Percentiles rank a stretch among this genome's conserved stretches.
These are phyloP conservation scores for Mortierella antarctica DNA, from an alignment of 192 early-diverging fungal genomes.

Conservation along the genomic window DNA sequence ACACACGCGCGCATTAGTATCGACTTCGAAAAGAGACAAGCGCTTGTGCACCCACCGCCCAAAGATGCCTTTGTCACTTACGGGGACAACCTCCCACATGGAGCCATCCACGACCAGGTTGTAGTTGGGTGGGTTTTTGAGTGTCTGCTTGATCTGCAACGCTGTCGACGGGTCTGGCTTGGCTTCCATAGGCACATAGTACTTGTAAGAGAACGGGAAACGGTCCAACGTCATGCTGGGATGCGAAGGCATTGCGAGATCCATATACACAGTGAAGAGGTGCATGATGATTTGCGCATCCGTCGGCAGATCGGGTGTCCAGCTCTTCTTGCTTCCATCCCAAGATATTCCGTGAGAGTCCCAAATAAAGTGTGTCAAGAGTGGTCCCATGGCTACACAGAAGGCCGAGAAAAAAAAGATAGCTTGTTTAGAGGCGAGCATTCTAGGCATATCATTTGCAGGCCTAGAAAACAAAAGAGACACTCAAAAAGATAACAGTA, in stretches of 20 bases:
- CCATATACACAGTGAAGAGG: slow-evolving; percentile 70
- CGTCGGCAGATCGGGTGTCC: slow-evolving; percentile 55
- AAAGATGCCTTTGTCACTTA: slow-evolving; percentile 48
- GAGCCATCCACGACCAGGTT: slow-evolving; percentile 63
- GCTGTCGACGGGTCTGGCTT: slow-evolving; percentile 60
- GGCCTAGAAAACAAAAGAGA: too few species aligned
- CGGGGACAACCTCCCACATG: slow-evolving; percentile 65
- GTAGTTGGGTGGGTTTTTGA: slow-evolving; percentile 62
- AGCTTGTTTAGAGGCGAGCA: too few species aligned
- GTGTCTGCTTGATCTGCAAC: slow-evolving; percentile 66
- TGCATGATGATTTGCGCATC: slow-evolving; percentile 71
- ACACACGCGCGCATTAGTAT: too few species aligned
- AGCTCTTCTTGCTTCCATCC: slow-evolving; percentile 29
- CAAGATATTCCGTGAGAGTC: slow-evolving; percentile 36
- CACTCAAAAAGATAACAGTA: background rate
- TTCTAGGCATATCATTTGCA: too few species aligned
- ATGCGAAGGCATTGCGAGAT: slow-evolving; percentile 62
- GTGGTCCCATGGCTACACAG: slow-evolving; percentile 37
- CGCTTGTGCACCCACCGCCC: background rate
- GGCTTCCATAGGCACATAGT: slow-evolving; percentile 60
- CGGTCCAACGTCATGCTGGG: slow-evolving; percentile 52
- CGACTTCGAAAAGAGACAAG: background rate
- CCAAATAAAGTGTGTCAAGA: slow-evolving; percentile 46
- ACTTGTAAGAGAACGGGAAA: slow-evolving; percentile 66
- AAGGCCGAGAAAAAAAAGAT: background rate